These are phyloP conservation scores for Pythium angustatum DNA, from an alignment of 352 stramenopile species.

Conservation along the genomic window DNA sequence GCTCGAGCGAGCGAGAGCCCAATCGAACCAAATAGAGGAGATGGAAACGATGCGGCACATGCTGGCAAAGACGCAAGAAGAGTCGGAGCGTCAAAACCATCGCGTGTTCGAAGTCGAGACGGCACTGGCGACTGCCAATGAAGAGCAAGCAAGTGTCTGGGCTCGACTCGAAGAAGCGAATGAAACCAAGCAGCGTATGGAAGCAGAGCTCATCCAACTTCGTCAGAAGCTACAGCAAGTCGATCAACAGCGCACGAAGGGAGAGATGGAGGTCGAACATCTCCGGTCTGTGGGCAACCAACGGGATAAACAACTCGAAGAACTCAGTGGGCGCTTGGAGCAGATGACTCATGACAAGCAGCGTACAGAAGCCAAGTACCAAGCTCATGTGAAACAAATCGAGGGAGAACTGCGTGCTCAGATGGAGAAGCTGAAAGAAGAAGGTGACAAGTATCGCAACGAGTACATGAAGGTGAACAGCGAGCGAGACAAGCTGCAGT, in stretches of 20 bases:
- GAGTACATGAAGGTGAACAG: conserved; percentile 49
- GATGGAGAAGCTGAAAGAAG: conserved; percentile 48
- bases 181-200: conserved; percentile 28
- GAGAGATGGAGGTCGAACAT: conserved; percentile 44
- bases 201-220: conserved; percentile 38
- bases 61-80: conserved; percentile 37
- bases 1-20: conserved; percentile 27
- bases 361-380: conserved; percentile 39
- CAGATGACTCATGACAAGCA: conserved; percentile 50
- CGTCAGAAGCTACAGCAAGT: conserved; percentile 34
- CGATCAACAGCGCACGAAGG: conserved; percentile 41
- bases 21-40: conserved; percentile 33
- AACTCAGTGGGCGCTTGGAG: conserved; percentile 39
- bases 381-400: conserved; percentile 56
- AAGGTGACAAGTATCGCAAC: conserved; percentile 56
- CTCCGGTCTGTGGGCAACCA: conserved; percentile 42
- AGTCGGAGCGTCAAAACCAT: conserved; percentile 31
- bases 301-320: conserved; percentile 47
- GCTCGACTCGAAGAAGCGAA: conserved; percentile 41
- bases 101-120: conserved; percentile 42
- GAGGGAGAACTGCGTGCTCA: conserved; percentile 61
- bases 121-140: conserved; percentile 36
- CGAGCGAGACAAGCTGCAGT: conserved; percentile 57
- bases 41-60: conserved; percentile 40
- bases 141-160: conserved; percentile 32